Conservation (phyloP, 192 early-diverging fungal genomes). For the Coemansia sp. region DNA sequence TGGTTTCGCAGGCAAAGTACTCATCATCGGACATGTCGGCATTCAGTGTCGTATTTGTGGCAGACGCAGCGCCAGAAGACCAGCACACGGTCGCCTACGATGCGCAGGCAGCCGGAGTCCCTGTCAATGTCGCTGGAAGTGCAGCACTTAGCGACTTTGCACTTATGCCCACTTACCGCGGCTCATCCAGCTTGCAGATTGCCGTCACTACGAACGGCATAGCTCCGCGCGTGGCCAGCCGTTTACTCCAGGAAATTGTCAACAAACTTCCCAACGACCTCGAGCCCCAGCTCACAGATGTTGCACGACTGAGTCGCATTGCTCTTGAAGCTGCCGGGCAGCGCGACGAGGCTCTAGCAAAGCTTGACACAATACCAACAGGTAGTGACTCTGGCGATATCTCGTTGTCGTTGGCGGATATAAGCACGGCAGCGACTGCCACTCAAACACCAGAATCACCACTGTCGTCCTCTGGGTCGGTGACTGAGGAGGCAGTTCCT, state of each 20-base stretch:
- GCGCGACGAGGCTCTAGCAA: slow-evolving; percentile 37
- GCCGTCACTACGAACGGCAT: slow-evolving; percentile 79
- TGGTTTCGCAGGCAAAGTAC: slow-evolving; percentile 15
- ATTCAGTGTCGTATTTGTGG: slow-evolving; percentile 50
- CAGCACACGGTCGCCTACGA: slow-evolving; percentile 38
- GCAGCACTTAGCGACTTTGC: slow-evolving; percentile 78
- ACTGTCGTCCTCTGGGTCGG: slow-evolving; percentile 34
- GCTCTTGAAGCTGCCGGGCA: slow-evolving; percentile 57
- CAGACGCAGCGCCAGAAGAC: slow-evolving; percentile 35
- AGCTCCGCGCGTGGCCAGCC: slow-evolving; percentile 67
- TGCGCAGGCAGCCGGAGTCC: slow-evolving; percentile 61
- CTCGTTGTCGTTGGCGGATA: slow-evolving; percentile 26
- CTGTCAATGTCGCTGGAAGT: slow-evolving; percentile 77
- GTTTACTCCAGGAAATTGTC: slow-evolving; percentile 65
- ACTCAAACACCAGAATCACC: slow-evolving; percentile 34
- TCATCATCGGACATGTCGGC: slow-evolving; percentile 19
- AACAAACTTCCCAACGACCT: slow-evolving; percentile 61
- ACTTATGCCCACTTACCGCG: slow-evolving; percentile 74
- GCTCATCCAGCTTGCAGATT: slow-evolving; percentile 68
- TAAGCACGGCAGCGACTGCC: slow-evolving; percentile 33
- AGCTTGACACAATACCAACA: slow-evolving; percentile 48
- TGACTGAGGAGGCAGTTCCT: slow-evolving; percentile 23
- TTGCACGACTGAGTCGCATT: slow-evolving; percentile 55
- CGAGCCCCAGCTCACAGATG: slow-evolving; percentile 62
- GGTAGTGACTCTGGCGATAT: slow-evolving; percentile 39